These are phyloP conservation scores for Pseudevernia furfuracea DNA, from an alignment of 495 filamentous ascomycete genomes.

Conservation along the genomic window DNA sequence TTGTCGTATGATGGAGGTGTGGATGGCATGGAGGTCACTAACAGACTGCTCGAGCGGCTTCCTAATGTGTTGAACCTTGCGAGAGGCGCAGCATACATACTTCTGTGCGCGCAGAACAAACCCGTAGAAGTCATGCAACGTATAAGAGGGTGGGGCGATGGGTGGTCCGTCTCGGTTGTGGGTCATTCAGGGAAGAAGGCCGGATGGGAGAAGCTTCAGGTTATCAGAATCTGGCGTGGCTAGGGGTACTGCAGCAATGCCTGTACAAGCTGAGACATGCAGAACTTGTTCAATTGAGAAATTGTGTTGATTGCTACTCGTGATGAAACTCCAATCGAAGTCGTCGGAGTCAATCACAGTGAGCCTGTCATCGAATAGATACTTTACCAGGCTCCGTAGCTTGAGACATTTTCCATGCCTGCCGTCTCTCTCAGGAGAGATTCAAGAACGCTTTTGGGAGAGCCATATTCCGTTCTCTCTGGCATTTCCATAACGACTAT, in stretches of 20 bases:
- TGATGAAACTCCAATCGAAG: not conserved
- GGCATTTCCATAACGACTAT: not conserved
- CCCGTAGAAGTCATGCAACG: constrained; percentile 46
- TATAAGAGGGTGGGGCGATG: constrained; percentile 47
- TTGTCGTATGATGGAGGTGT: constrained; percentile 80
- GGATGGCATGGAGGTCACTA: constrained; percentile 90
- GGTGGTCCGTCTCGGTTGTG: constrained; percentile 72
- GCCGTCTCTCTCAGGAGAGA: not conserved
- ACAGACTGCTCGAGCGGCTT: constrained; percentile 62
- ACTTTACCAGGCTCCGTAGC: not conserved
- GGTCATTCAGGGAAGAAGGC: constrained; percentile 75
- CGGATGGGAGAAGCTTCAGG: constrained; percentile 85
- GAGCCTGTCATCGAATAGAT: not conserved
- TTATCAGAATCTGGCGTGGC: constrained; percentile 63
- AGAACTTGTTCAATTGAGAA: not conserved
- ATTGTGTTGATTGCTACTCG: not conserved
- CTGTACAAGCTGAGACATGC: not conserved
- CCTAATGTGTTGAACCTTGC: constrained; percentile 49
- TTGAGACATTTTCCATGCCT: not conserved
- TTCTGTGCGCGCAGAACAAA: constrained; percentile 77
- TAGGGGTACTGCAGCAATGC: not conserved
- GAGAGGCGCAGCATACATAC: constrained; percentile 75
- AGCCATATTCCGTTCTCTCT: not conserved
- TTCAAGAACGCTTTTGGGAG: not conserved
- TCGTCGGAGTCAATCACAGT: not conserved